Evolutionary conservation across 2,329 filamentous ascomycete species (phyloP).

Genomic region (Cryphonectria naterciae): DNA sequence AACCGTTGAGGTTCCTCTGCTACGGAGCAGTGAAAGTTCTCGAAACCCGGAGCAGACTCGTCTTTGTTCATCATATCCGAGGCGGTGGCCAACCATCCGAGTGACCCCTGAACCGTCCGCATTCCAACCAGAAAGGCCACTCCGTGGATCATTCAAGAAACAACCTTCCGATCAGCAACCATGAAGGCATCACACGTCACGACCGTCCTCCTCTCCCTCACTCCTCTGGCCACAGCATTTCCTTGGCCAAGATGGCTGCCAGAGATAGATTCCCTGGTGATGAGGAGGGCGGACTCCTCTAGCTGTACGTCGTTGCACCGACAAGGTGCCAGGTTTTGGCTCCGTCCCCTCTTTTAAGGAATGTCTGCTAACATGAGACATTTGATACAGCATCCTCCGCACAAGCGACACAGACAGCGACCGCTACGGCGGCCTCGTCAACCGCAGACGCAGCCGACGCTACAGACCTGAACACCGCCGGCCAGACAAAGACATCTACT

Average conservation of each 20-base stretch:
- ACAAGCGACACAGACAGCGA: slow-evolving; percentile 31
- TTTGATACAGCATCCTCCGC: slow-evolving; percentile 30
- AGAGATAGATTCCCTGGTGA: slow-evolving; percentile 56
- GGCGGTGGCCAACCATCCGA: not conserved
- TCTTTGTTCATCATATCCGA: not conserved
- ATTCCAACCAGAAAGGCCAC: not conserved
- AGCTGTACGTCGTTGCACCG: slow-evolving; percentile 23
- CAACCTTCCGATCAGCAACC: slow-evolving; percentile 28
- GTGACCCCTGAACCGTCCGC: slow-evolving; percentile 17
- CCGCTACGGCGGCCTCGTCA: slow-evolving; percentile 29
- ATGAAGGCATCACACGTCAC: slow-evolving; percentile 58
- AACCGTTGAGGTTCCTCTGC: not conserved
- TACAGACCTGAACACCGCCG: slow-evolving; percentile 47
- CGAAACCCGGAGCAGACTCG: not conserved
- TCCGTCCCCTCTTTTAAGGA: not conserved
- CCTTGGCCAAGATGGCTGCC: slow-evolving; percentile 61
- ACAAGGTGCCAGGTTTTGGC: slow-evolving; percentile 21
- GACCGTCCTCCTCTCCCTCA: slow-evolving; percentile 56
- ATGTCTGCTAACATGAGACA: slow-evolving; percentile 24
- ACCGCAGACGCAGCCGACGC: slow-evolving; percentile 37
- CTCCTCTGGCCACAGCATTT: slow-evolving; percentile 52
- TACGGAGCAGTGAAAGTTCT: not conserved
- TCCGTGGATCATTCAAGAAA: slow-evolving; percentile 13
- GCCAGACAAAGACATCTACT: slow-evolving; percentile 33
- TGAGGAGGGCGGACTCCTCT: slow-evolving; percentile 47